Conservation (phyloP, 2,329 filamentous ascomycete genomes). For the Penicillium sp. region DNA sequence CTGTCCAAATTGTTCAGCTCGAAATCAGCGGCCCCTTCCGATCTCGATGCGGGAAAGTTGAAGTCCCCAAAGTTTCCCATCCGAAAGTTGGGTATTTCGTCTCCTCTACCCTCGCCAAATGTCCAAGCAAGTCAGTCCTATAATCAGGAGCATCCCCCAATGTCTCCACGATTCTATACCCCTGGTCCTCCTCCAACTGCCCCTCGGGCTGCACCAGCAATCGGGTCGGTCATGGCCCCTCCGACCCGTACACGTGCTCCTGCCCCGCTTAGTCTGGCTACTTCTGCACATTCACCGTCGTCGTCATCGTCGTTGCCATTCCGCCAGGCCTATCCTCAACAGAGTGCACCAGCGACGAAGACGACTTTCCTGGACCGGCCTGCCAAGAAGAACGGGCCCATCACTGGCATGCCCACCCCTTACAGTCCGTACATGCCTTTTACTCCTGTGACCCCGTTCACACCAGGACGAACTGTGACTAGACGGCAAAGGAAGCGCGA, state of each 20-base stretch:
- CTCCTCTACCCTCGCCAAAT: slow-evolving; percentile 51
- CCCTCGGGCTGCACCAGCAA: slow-evolving; percentile 34
- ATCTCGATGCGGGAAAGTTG: slow-evolving; percentile 41
- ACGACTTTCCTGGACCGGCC: slow-evolving; percentile 50
- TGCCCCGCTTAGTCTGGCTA: slow-evolving; percentile 33
- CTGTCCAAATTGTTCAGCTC: slow-evolving; percentile 45
- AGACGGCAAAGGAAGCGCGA: slow-evolving; percentile 45
- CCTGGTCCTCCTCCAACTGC: slow-evolving; percentile 57
- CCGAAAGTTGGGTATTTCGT: slow-evolving; percentile 59
- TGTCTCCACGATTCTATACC: slow-evolving; percentile 58
- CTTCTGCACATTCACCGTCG: slow-evolving; percentile 17
- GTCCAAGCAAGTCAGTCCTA: slow-evolving; percentile 45
- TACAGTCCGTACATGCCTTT: slow-evolving; percentile 54
- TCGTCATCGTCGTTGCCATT: slow-evolving; percentile 43
- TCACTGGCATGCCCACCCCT: slow-evolving; percentile 50
- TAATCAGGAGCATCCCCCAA: slow-evolving; percentile 52
- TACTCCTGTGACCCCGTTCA: slow-evolving; percentile 51
- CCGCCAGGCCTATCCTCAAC: slow-evolving; percentile 43
- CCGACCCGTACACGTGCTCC: slow-evolving; percentile 26
- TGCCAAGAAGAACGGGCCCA: slow-evolving; percentile 38
- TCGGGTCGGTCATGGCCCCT: slow-evolving; percentile 12
- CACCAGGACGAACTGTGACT: slow-evolving; percentile 47
- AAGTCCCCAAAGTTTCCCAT: slow-evolving; percentile 45
- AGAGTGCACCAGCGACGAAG: slow-evolving; percentile 49
- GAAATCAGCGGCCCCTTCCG: slow-evolving; percentile 35